Evolutionary conservation across 140 eudicot genomes (phyloP).

Genomic region (Bidens hawaiensis): DNA sequence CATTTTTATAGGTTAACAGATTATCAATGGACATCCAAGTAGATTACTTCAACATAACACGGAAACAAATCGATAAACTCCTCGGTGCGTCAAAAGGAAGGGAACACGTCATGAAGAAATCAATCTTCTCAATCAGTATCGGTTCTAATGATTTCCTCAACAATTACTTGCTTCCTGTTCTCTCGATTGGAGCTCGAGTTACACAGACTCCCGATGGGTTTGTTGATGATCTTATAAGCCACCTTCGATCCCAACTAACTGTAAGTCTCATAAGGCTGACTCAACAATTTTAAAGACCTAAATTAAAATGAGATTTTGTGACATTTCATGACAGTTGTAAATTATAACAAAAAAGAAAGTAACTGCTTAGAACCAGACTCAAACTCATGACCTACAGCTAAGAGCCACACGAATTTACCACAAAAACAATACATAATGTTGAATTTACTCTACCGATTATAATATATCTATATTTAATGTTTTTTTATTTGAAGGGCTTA

Average conservation of each 20-base stretch:
- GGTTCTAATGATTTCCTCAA: constrained; percentile 94
- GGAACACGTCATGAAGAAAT: constrained; percentile 54
- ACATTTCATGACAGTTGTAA: no score
- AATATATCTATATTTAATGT: no score
- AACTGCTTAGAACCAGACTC: no score
- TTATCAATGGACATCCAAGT: constrained; percentile 87
- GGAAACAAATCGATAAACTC: constrained; percentile 69
- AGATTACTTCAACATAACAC: constrained; percentile 84
- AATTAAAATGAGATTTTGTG: no score
- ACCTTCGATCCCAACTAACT: constrained; percentile 67
- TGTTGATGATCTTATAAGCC: constrained; percentile 58
- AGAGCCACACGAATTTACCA: no score
- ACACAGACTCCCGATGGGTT: constrained; percentile 64
- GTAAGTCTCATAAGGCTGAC: constrained; percentile 43
- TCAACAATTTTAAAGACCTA: no score
- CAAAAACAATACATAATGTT: no score
- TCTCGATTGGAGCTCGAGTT: constrained; percentile 74
- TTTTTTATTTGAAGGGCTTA: no score
- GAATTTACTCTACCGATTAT: no score
- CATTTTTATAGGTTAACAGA: constrained; percentile 65
- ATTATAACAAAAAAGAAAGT: no score
- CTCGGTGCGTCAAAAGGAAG: constrained; percentile 69
- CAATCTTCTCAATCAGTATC: constrained; percentile 82
- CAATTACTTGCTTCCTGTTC: constrained; percentile 80
- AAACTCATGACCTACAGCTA: no score